phyloP scores from a whole-genome alignment of 306 rosid genomes.

The Arachis hypogaea region DNA sequence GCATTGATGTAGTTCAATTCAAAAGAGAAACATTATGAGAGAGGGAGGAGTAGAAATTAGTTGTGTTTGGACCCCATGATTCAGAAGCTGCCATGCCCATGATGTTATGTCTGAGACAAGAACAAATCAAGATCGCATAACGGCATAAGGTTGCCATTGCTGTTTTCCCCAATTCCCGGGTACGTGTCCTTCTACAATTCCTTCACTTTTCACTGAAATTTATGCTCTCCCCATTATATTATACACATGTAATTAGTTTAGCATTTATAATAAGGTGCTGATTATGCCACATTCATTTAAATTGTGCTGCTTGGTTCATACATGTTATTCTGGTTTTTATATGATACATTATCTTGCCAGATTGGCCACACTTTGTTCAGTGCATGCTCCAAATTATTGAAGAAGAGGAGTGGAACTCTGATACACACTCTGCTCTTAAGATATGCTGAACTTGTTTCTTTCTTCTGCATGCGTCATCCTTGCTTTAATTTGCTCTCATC shows the following conservation, averaged over 20 bases:
- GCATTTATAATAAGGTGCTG: too few species aligned
- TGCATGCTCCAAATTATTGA: constrained; percentile 33
- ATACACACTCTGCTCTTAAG: constrained; percentile 36
- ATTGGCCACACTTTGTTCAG: constrained; percentile 66
- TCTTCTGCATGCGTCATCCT: constrained; percentile 9
- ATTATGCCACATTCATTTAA: neutral
- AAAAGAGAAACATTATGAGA: neutral
- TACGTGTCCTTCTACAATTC: constrained; percentile 47
- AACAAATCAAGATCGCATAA: constrained; percentile 48
- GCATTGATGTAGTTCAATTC: neutral
- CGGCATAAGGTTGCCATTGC: constrained; percentile 46
- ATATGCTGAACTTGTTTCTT: constrained; percentile 38
- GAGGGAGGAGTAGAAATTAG: constrained; percentile 25
- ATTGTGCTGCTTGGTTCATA: constrained; percentile 15
- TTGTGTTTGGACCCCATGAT: constrained; percentile 50
- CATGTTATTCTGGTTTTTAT: neutral
- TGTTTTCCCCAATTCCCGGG: constrained; percentile 55
- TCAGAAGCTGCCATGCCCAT: constrained; percentile 69
- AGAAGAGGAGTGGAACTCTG: constrained; percentile 52
- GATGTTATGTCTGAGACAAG: constrained; percentile 54
- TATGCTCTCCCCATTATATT: constrained; percentile 41
- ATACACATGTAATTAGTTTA: too few species aligned
- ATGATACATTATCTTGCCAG: constrained; percentile 51
- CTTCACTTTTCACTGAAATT: constrained; percentile 56
- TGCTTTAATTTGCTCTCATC: constrained; percentile 32